Conservation (phyloP, 139 green algal species). For the Chlorella ohadii region DNA sequence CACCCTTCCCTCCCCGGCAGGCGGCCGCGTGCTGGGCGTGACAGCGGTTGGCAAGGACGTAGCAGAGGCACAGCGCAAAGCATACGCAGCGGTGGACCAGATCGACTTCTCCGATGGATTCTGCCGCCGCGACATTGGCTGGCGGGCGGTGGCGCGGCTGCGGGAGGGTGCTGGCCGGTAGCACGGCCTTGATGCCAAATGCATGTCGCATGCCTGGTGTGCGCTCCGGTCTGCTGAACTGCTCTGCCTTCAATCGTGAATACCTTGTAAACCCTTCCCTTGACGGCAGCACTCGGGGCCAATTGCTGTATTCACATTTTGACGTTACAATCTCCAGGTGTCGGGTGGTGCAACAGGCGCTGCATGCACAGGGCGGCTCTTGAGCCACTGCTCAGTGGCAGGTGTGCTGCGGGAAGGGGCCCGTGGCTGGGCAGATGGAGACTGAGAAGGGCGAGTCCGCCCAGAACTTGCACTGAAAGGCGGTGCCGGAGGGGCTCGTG, state of each 20-base stretch:
- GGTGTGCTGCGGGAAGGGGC: neutral
- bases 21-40: constrained; percentile 87
- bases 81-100: constrained; percentile 83
- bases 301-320: too few species aligned
- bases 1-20: constrained; percentile 26
- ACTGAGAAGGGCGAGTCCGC: constrained; percentile 24
- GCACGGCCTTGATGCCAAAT: too few species aligned
- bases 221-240: too few species aligned
- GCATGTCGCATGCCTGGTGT: too few species aligned
- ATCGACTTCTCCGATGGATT: constrained; percentile 88
- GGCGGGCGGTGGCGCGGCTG: constrained; percentile 74
- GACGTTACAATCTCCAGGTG: too few species aligned
- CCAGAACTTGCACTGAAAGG: constrained; percentile 27
- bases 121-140: constrained; percentile 91
- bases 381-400: constrained; percentile 28
- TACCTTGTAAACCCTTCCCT: too few species aligned
- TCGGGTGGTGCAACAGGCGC: too few species aligned
- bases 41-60: constrained; percentile 78
- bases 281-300: too few species aligned
- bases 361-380: neutral
- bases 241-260: too few species aligned
- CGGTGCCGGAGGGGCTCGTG: constrained; percentile 4
- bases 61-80: constrained; percentile 73
- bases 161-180: neutral
- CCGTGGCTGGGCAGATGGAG: constrained; percentile 23